Conservation (phyloP, 1,284 basidiomycete species). For the Pascua guehoae region DNA sequence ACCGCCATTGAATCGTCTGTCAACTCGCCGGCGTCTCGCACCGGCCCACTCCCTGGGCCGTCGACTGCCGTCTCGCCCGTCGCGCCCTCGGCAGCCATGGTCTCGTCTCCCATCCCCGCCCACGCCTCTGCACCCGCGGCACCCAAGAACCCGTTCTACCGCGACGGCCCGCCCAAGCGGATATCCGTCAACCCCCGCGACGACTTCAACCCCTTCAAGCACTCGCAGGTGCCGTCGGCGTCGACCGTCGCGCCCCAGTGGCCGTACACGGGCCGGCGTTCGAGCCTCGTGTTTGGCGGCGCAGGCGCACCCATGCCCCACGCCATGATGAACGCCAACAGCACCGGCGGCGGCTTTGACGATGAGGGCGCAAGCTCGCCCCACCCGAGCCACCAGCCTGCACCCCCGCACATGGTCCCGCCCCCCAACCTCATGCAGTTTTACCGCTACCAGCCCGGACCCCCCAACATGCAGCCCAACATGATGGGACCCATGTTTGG, state of each 20-base stretch:
- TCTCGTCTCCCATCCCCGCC: neutral
- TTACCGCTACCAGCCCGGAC: constrained; percentile 36
- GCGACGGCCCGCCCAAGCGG: constrained; percentile 65
- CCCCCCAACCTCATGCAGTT: constrained; percentile 34
- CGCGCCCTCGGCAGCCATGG: neutral
- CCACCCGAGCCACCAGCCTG: constrained; percentile 15
- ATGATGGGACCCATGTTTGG: constrained; percentile 41
- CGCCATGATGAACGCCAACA: constrained; percentile 6
- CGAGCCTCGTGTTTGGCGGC: constrained; percentile 57
- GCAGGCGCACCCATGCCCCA: constrained; percentile 39
- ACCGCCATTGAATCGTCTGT: constrained; percentile 15
- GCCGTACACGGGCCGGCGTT: constrained; percentile 86
- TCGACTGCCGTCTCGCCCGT: neutral
- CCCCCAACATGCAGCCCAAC: constrained; percentile 22
- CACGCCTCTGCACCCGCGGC: constrained; percentile 2
- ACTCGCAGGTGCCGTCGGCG: constrained; percentile 62
- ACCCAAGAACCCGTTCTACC: constrained; percentile 76
- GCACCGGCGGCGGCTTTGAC: constrained; percentile 3
- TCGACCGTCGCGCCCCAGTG: constrained; percentile 68
- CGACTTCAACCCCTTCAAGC: constrained; percentile 88
- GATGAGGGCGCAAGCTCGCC: constrained; percentile 10
- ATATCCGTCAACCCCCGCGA: constrained; percentile 80
- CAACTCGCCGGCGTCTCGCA: constrained; percentile 23
- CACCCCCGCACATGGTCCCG: constrained; percentile 22
- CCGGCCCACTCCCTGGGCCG: neutral